Base-by-base conservation (phyloP, 2,329 filamentous ascomycete genomes). In the Harringtonia aguacate region DNA sequence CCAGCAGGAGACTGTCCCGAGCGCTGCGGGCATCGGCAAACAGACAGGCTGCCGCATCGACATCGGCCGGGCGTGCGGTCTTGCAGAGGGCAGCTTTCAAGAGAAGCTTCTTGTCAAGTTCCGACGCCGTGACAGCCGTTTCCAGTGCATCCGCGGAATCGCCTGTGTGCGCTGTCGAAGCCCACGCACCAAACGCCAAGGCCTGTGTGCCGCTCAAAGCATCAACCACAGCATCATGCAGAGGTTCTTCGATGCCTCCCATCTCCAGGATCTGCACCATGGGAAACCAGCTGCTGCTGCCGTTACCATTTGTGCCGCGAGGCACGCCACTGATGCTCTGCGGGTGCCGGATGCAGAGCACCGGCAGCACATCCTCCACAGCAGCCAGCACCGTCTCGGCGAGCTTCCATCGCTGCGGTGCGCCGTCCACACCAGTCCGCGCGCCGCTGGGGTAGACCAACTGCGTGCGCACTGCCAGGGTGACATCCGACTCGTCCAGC, bases 401-500 rank as follows among this genome's bases (percentile, higher is more conserved):
- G 0, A 68, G 56, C 8, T 61, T 49, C 75, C 75, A 79, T 0
- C 74, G 64, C 5, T 68, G 58, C 0, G 74, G 71, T 39, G 74
- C 66, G 0, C 71, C 71, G 38, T 80, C 74, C 0, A 79, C 58
- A 0, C 63, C 49, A 8, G 61, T 56, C 31, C 72, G 68, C 0
- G 61, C 44, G 0, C 76, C 75, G 4, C 66, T 69, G 0, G 75
- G 73, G 36, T 79, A 79, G 6, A 79, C 74, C 0, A 79, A 56
- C 45, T 79, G 73, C 0, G 72, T 77, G 33, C 67, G 69, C 0
- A 70, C 64, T 0, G 68, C 68, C 0, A 80, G 56, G 0, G 69
- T 77, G 34, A 70, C 64, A 47, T 79, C 75, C 2, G 68, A 79
- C 52, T 85, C 81, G 48, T 85, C 81, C 0, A 85, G 58, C 0